These are phyloP conservation scores for Acorus calamus DNA, from an alignment of 106 monocot genomes.

Conservation along the genomic window DNA sequence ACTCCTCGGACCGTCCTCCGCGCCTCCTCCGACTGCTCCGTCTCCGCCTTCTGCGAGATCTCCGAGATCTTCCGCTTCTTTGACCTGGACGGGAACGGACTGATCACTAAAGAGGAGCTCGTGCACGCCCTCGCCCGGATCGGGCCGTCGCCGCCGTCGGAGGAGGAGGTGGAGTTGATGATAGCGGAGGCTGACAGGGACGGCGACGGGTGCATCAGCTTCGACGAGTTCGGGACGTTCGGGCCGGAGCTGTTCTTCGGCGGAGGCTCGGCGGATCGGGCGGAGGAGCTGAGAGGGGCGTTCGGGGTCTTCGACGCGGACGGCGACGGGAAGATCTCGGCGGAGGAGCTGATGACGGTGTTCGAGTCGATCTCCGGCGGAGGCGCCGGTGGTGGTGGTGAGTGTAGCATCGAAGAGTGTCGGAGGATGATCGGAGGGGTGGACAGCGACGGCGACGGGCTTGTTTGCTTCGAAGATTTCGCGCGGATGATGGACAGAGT, in stretches of 20 bases:
- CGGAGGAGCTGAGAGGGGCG: constrained; percentile 31
- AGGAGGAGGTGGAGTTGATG: constrained; percentile 16
- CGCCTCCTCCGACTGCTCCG: no score
- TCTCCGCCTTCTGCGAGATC: no score
- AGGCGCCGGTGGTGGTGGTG: constrained; percentile 19
- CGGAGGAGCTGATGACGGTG: constrained; percentile 52
- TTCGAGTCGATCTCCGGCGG: constrained; percentile 13
- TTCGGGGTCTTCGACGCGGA: constrained; percentile 60
- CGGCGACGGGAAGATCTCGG: constrained; percentile 62
- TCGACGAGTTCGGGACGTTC: no score
- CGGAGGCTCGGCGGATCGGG: no score
- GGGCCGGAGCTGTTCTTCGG: no score
- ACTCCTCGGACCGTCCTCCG: no score
- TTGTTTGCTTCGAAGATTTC: constrained; percentile 68
- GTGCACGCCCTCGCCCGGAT: not conserved
- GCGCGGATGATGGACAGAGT: constrained; percentile 51
- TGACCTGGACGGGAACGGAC: no score
- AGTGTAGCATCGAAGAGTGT: constrained; percentile 57
- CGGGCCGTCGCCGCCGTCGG: not conserved
- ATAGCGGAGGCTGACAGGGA: constrained; percentile 26
- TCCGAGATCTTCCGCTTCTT: no score
- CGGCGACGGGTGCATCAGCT: no score
- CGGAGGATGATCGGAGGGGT: constrained; percentile 59
- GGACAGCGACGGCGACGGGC: constrained; percentile 56
- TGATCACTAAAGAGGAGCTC: not conserved